Evolutionary conservation across 2,329 filamentous ascomycete species (phyloP).

Genomic region (Sordariomycetes sp.): DNA sequence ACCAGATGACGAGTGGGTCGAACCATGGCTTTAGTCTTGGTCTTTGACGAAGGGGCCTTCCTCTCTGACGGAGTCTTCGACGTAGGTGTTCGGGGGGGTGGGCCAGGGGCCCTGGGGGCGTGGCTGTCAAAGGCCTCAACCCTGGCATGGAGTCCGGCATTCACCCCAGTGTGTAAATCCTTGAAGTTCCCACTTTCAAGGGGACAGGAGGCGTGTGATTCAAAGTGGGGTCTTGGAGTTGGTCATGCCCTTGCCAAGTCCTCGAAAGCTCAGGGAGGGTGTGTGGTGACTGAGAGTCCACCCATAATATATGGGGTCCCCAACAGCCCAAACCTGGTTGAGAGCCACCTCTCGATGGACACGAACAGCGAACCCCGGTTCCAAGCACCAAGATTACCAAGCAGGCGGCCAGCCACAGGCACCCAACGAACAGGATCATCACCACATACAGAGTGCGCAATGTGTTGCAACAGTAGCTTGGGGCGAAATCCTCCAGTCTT

Average conservation of each 20-base stretch:
- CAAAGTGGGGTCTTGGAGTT: background rate
- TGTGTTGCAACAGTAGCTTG: too few relatives aligned
- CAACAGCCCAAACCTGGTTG: background rate
- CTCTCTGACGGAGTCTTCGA: background rate
- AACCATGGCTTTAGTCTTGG: background rate
- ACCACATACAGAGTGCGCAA: too few relatives aligned
- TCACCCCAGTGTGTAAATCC: constrained; percentile 1
- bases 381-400: too few relatives aligned
- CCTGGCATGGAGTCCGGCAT: constrained; percentile 1
- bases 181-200: background rate
- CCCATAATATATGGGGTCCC: background rate
- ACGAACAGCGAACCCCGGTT: too few relatives aligned
- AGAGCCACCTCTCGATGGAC: too few relatives aligned
- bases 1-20: constrained; percentile 2
- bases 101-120: too few relatives aligned
- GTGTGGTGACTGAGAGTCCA: background rate
- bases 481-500: too few relatives aligned
- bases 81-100: background rate
- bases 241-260: background rate
- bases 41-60: constrained; percentile 1
- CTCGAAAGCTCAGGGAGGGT: background rate
- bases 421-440: too few relatives aligned
- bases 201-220: too few relatives aligned
- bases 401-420: background rate
- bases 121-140: background rate